Evolutionary conservation across 371 early-diverging fungal species (phyloP).

Genomic region (Capillidium rhysosporum): DNA sequence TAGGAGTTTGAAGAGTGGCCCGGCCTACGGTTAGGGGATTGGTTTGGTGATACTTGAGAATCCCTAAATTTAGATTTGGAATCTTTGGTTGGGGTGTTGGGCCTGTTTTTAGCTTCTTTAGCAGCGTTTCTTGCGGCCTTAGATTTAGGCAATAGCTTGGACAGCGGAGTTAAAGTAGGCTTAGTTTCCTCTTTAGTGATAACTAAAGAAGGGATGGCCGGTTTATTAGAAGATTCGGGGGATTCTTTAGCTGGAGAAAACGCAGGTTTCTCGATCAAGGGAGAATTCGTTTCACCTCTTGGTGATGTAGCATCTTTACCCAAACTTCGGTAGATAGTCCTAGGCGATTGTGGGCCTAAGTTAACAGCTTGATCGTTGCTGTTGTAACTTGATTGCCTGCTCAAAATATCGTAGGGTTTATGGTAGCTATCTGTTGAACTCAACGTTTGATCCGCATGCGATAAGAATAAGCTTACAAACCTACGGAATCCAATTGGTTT

Average conservation of each 20-base stretch:
- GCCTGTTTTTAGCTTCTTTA: conserved; percentile 2
- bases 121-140: neutral
- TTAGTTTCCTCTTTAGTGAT: neutral
- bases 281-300: neutral
- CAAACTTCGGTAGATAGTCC: too few relatives aligned
- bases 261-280: neutral
- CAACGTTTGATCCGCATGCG: neutral
- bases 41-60: neutral
- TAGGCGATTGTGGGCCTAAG: neutral
- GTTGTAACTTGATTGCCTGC: neutral
- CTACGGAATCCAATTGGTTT: conserved; percentile 6
- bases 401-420: too few relatives aligned
- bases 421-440: neutral
- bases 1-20: conserved; percentile 13
- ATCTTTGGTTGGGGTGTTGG: neutral
- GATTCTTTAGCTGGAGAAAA: neutral
- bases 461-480: neutral
- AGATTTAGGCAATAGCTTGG: conserved; percentile 5
- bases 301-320: neutral
- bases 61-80: neutral
- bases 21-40: neutral
- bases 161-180: conserved; percentile 3
- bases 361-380: neutral
- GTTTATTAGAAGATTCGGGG: neutral
- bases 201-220: neutral